These are phyloP conservation scores for Candida xyloterini DNA, from an alignment of 805 yeast genomes.

Conservation along the genomic window DNA sequence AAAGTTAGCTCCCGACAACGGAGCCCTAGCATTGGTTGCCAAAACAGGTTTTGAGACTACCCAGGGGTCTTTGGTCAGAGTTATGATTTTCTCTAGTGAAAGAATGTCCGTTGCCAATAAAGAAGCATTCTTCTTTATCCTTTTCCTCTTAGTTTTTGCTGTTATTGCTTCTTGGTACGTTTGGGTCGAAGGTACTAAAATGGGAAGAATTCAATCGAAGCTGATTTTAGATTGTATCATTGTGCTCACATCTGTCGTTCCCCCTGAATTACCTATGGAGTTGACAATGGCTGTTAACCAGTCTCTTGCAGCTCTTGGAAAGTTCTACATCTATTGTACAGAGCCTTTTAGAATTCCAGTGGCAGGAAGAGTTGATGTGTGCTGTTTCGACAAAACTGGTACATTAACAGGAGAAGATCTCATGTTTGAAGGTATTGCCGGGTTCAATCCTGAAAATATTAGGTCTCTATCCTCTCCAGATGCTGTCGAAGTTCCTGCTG, in stretches of 20 bases:
- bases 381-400: conserved; percentile 98
- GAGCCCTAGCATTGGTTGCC: conserved; percentile 85
- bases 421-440: conserved; percentile 94
- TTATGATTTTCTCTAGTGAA: conserved; percentile 96
- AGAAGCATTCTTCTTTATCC: conserved; percentile 89
- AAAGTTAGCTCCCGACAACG: conserved; percentile 80
- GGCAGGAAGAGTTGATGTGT: conserved; percentile 97
- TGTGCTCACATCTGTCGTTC: conserved; percentile 95
- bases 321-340: conserved; percentile 89
- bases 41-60: conserved; percentile 98
- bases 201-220: conserved; percentile 94
- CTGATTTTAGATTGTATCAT: conserved; percentile 92
- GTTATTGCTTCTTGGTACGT: conserved; percentile 96
- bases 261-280: conserved; percentile 99
- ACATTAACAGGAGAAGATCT: conserved; percentile 96
- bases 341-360: conserved; percentile 97
- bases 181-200: conserved; percentile 94
- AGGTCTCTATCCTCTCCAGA: conserved; percentile 51
- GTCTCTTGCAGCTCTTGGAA: conserved; percentile 82
- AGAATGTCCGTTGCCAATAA: conserved; percentile 93
- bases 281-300: conserved; percentile 96
- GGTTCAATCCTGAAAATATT: conserved; percentile 53
- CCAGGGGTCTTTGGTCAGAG: conserved; percentile 95
- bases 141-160: conserved; percentile 87
- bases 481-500: conserved; percentile 58